Evolutionary conservation across 2,329 filamentous ascomycete species (phyloP).

Genomic region (Immersiporthe knoxdaviesiana): DNA sequence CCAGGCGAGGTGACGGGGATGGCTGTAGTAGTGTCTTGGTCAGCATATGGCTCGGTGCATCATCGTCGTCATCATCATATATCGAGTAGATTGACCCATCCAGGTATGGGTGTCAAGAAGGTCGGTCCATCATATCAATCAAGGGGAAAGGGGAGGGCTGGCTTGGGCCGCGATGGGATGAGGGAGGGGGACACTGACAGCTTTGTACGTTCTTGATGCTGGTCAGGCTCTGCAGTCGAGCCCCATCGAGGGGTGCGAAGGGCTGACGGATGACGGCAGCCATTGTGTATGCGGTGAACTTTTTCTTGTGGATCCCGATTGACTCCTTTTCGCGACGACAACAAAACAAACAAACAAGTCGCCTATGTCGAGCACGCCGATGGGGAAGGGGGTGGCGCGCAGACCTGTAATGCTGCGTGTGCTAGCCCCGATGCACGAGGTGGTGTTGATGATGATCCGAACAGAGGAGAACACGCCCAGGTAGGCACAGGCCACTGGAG

Average conservation of each 20-base stretch:
- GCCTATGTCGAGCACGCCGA: constrained; percentile 12
- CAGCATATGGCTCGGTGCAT: constrained; percentile 33
- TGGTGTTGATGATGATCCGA: constrained; percentile 12
- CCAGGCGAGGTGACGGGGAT: constrained; percentile 43
- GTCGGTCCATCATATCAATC: neutral
- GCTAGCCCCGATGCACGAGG: constrained; percentile 17
- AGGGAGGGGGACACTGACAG: constrained; percentile 52
- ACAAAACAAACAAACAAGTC: constrained; percentile 27
- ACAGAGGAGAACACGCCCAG: constrained; percentile 11
- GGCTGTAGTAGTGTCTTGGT: constrained; percentile 41
- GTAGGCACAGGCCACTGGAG: constrained; percentile 23
- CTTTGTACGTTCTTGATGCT: constrained; percentile 80
- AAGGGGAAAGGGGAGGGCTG: neutral
- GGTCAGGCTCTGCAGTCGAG: constrained; percentile 71
- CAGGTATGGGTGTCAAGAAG: constrained; percentile 1
- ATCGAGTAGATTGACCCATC: neutral
- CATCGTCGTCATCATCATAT: neutral
- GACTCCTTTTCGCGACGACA: neutral
- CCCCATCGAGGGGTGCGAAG: constrained; percentile 72
- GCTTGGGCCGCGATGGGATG: neutral
- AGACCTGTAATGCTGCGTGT: constrained; percentile 2
- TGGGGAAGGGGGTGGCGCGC: neutral
- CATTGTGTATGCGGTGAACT: constrained; percentile 45
- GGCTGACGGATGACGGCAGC: constrained; percentile 67
- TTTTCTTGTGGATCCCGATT: neutral